Evolutionary conservation across 441 rosid genomes (phyloP).

Genomic region (Euphorbia schlechtendalii): DNA sequence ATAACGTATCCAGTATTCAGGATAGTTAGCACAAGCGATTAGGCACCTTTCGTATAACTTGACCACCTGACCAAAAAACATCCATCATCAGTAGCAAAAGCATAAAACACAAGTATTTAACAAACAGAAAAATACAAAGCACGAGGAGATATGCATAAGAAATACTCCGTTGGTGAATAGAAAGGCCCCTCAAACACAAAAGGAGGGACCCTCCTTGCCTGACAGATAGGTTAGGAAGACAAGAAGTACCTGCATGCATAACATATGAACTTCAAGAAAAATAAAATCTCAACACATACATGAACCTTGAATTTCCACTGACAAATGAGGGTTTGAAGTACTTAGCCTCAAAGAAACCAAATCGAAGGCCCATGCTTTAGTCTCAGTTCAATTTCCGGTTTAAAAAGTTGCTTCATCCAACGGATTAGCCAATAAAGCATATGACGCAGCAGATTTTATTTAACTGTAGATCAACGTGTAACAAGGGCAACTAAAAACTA

Average conservation of each 20-base stretch:
- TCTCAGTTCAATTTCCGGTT: slow-evolving; percentile 93
- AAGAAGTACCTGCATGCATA: slow-evolving; percentile 95
- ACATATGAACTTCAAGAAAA: slow-evolving; percentile 62
- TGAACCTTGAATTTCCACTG: slow-evolving; percentile 66
- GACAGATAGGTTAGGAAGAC: slow-evolving; percentile 93
- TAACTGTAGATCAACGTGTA: slow-evolving; percentile 76
- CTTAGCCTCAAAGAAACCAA: slow-evolving; percentile 96
- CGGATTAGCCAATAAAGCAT: slow-evolving; percentile 94
- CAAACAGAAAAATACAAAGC: slow-evolving; percentile 32
- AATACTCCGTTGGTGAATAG: slow-evolving; percentile 79
- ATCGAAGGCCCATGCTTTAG: slow-evolving; percentile 83
- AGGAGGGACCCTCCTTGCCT: slow-evolving; percentile 94
- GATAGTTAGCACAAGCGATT: slow-evolving; percentile 88
- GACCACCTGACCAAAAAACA: slow-evolving; percentile 59
- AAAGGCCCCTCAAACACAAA: slow-evolving; percentile 79
- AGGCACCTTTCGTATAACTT: slow-evolving; percentile 92
- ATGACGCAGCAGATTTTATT: slow-evolving; percentile 92
- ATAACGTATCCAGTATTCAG: slow-evolving; percentile 90
- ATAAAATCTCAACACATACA: slow-evolving; percentile 47
- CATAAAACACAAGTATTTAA: slow-evolving; percentile 15
- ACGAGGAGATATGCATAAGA: slow-evolving; percentile 76
- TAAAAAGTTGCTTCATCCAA: slow-evolving; percentile 95
- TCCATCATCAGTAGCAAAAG: slow-evolving; percentile 19
- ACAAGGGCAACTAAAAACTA: slow-evolving; percentile 57
- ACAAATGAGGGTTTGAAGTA: slow-evolving; percentile 79